Evolutionary conservation across 176 grass and related monocot species (phyloP).

Genomic region (Musa itinerans): DNA sequence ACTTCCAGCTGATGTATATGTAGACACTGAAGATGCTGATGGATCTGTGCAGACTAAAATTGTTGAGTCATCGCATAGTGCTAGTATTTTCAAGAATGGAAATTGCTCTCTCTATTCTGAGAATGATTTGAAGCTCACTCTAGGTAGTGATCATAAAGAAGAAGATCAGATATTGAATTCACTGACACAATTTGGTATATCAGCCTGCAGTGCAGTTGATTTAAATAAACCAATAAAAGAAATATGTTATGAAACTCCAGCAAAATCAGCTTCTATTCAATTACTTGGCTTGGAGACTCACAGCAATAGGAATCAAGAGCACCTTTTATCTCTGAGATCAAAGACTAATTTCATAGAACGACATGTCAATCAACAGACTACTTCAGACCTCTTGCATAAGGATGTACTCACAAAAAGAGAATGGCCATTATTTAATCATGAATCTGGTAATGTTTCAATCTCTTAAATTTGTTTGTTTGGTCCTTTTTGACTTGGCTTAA

Average conservation of each 20-base stretch:
- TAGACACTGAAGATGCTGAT: slow-evolving; percentile 17
- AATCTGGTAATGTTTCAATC: slow-evolving; percentile 32
- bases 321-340: slow-evolving; percentile 22
- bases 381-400: slow-evolving; percentile 43
- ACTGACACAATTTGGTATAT: not conserved
- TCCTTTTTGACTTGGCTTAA: not conserved
- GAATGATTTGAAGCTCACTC: slow-evolving; percentile 5
- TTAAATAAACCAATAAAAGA: slow-evolving; percentile 5
- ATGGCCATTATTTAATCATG: slow-evolving; percentile 32
- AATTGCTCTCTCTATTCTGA: not conserved
- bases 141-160: not conserved
- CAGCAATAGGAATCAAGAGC: slow-evolving; percentile 15
- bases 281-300: slow-evolving; percentile 21
- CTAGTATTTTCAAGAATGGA: not conserved
- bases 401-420: slow-evolving; percentile 31
- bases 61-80: slow-evolving; percentile 1
- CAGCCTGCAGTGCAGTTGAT: not conserved
- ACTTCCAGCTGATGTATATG: slow-evolving; percentile 20
- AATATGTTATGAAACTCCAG: slow-evolving; percentile 12
- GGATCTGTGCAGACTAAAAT: slow-evolving; percentile 28
- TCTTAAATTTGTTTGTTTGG: not conserved
- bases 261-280: slow-evolving; percentile 23
- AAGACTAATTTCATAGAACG: slow-evolving; percentile 39
- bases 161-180: not conserved
- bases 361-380: slow-evolving; percentile 39